These are phyloP conservation scores for Massariosphaeria phaeospora DNA, from an alignment of 495 filamentous ascomycete species.

Conservation along the genomic window DNA sequence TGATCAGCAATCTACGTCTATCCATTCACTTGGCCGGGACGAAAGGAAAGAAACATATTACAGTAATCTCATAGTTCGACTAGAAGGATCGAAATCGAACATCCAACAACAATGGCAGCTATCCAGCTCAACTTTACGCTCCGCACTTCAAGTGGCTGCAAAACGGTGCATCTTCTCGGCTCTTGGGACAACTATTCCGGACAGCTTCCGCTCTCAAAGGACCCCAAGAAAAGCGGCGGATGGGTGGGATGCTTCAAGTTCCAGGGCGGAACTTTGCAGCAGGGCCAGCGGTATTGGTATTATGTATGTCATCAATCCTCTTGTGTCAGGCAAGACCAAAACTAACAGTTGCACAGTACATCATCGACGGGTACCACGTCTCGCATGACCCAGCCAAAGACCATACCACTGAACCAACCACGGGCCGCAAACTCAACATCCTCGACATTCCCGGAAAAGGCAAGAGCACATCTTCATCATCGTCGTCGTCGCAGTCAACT, in stretches of 20 bases:
- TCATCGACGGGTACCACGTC: conserved; percentile 98
- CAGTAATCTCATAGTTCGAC: conserved; percentile 7
- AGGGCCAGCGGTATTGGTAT: conserved; percentile 96
- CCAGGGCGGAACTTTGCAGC: conserved; percentile 74
- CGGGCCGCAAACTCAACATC: conserved; percentile 86
- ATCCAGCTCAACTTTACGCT: conserved; percentile 56
- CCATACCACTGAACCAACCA: conserved; percentile 91
- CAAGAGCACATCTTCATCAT: conserved; percentile 37
- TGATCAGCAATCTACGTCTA: conserved; percentile 14
- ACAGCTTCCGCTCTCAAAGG: conserved; percentile 86
- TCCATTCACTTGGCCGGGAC: conserved; percentile 24
- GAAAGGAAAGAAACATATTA: conserved; percentile 12
- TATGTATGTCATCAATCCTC: conserved; percentile 52
- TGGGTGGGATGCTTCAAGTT: conserved; percentile 97
- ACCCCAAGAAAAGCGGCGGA: conserved; percentile 73
- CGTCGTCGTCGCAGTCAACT: conserved; percentile 31
- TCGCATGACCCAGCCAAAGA: conserved; percentile 91
- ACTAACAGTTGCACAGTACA: conserved; percentile 56
- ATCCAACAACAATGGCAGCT: conserved; percentile 41
- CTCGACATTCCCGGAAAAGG: conserved; percentile 57
- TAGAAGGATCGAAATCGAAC: conserved; percentile 18
- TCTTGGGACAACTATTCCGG: conserved; percentile 97
- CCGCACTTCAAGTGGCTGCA: conserved; percentile 92
- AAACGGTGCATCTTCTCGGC: conserved; percentile 94
- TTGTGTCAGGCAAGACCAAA: neutral